Conservation (phyloP, 2,329 filamentous ascomycete genomes). For the Orbilia oligospora region DNA sequence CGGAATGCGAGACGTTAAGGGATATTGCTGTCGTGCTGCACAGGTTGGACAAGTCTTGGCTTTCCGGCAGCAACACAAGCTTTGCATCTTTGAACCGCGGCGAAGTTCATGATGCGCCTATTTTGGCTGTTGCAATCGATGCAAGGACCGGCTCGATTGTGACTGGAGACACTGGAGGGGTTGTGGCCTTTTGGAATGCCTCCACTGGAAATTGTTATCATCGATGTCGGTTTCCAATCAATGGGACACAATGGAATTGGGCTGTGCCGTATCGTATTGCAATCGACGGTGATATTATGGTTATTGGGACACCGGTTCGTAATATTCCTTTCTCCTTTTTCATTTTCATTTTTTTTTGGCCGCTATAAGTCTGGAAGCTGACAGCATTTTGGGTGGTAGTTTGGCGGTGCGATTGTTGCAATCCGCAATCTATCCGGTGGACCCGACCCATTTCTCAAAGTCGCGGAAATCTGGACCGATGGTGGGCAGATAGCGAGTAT, state of each 20-base stretch:
- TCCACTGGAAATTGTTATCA: slow-evolving; percentile 25
- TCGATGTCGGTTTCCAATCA: slow-evolving; percentile 16
- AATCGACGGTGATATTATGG: slow-evolving; percentile 51
- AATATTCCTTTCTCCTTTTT: not conserved
- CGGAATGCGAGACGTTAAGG: slow-evolving; percentile 53
- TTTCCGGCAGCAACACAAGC: slow-evolving; percentile 53
- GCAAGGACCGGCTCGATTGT: slow-evolving; percentile 43
- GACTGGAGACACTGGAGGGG: slow-evolving; percentile 38
- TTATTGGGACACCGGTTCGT: slow-evolving; percentile 42
- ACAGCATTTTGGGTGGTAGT: slow-evolving; percentile 11
- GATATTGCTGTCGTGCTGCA: slow-evolving; percentile 57
- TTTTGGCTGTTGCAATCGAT: slow-evolving; percentile 48
- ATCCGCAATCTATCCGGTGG: slow-evolving; percentile 9
- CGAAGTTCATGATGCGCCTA: slow-evolving; percentile 29
- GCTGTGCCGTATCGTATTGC: slow-evolving; percentile 35
- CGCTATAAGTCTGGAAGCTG: not conserved
- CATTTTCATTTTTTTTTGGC: not conserved
- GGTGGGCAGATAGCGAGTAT: slow-evolving; percentile 29
- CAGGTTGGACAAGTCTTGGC: slow-evolving; percentile 56
- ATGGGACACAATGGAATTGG: slow-evolving; percentile 4
- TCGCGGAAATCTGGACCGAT: slow-evolving; percentile 40
- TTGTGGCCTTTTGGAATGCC: slow-evolving; percentile 52
- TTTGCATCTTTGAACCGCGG: slow-evolving; percentile 41
- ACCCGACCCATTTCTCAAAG: slow-evolving; percentile 29
- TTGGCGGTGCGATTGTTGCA: slow-evolving; percentile 29